Base-by-base conservation (phyloP, 192 early-diverging fungal genomes). In the Backusella parvicylindrica region DNA sequence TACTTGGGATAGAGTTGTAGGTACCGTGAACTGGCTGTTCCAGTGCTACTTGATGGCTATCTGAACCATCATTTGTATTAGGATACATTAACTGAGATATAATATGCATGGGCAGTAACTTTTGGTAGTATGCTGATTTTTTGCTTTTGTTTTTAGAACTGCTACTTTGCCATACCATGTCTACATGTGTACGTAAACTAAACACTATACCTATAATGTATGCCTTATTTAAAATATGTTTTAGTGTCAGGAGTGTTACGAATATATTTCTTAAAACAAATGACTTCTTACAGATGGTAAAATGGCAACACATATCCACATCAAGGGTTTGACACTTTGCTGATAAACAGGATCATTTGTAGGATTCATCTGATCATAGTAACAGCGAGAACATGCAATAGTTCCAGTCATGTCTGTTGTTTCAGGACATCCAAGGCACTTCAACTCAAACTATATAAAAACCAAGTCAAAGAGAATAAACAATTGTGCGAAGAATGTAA, bases 141-240 rank as follows among this genome's bases (percentile, higher is more conserved):
- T 56, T 56, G 0, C 3, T 56, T 26, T 56, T 21, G 23, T 56
- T 21, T 26, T 56, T 56, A 26, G 50, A 56, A 11, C 21, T 69
- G 56, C 30, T 18, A 1, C 87, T 86, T 75, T 92, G 87, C 85
- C 91, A 89, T 11, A 93, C 86, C 73, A 86, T 88, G 68, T 92
- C 87, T 47, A 92, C 91, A 76, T 99, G 98, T 0, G 98, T 99
- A 60, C 91, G 88, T 37, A 99, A 88, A 70, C 95, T 95, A 73
- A 98, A 99, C 87, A 90, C 91, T 70, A 99, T 86, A 38, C 96
- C 98, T 73, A 97, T 92, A 37, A 91, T 79, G 77, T 99, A 99
- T 32, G 95, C 89, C 50, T 56, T 11, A 11, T 11, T 9, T 26
- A 23, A 56, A 16, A 26, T 1, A 3, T 23, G n/a, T 8, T 56